A percentile compares a stretch with the other conserved stretches of the same genome.
Evolutionary conservation across 208 protist genomes (phyloP).

Genomic region (Trypanosoma congolense): DNA sequence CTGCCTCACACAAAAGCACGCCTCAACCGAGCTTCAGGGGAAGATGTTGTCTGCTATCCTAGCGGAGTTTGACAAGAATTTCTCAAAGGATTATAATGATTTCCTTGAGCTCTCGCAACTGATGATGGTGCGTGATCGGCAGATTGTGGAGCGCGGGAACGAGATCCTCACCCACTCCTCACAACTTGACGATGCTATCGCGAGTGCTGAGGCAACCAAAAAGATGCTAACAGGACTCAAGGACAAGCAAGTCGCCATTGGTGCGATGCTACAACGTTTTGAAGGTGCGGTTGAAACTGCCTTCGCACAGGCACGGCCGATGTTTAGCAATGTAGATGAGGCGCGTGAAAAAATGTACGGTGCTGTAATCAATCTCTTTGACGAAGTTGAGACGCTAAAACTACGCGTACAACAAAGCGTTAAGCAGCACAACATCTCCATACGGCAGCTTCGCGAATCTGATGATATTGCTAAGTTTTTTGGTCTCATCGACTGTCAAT

Average conservation of each 20-base stretch:
- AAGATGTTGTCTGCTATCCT: slow-evolving; percentile 51
- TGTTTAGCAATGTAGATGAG: slow-evolving; percentile 28
- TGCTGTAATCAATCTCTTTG: slow-evolving; percentile 53
- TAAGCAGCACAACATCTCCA: slow-evolving; percentile 50
- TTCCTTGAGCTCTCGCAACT: slow-evolving; percentile 54
- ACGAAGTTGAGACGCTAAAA: slow-evolving; percentile 57
- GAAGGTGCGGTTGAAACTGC: slow-evolving; percentile 63
- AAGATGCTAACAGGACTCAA: slow-evolving; percentile 38
- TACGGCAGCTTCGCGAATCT: slow-evolving; percentile 26
- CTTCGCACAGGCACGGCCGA: slow-evolving; percentile 30
- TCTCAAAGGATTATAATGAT: slow-evolving; percentile 38
- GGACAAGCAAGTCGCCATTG: slow-evolving; percentile 45
- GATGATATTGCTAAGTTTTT: slow-evolving; percentile 50
- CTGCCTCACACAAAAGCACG: slow-evolving; percentile 16
- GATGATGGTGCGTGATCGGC: slow-evolving; percentile 51
- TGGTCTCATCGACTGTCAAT: slow-evolving; percentile 55
- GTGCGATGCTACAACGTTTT: slow-evolving; percentile 46
- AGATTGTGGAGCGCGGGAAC: slow-evolving; percentile 59
- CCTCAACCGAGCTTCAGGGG: slow-evolving; percentile 46
- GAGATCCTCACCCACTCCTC: slow-evolving; percentile 44
- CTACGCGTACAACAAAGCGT: slow-evolving; percentile 45
- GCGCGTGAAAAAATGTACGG: slow-evolving; percentile 42
- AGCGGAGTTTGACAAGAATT: slow-evolving; percentile 42
- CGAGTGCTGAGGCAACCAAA: slow-evolving; percentile 41
- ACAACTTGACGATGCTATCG: slow-evolving; percentile 45